phyloP scores from a whole-genome alignment of 2,329 filamentous ascomycete genomes.

The Graphilbum sp. region DNA sequence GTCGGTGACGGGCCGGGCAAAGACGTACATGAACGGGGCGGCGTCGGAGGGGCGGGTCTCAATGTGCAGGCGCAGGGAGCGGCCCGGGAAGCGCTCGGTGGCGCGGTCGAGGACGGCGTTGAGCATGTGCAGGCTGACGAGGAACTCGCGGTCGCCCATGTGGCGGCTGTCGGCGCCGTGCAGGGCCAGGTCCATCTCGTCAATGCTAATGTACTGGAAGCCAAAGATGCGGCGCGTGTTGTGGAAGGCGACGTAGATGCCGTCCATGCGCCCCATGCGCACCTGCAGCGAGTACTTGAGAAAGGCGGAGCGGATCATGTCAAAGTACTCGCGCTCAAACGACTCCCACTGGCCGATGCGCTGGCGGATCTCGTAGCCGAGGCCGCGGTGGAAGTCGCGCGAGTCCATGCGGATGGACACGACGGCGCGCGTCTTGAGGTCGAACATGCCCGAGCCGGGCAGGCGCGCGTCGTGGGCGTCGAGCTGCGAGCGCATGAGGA shows the following conservation, averaged over 20 bases:
- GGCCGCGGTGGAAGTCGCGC: constrained; percentile 50
- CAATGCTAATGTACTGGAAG: constrained; percentile 80
- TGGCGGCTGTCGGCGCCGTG: constrained; percentile 53
- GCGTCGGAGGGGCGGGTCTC: constrained; percentile 47
- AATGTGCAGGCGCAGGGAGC: constrained; percentile 64
- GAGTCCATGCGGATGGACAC: constrained; percentile 83
- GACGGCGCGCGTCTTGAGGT: constrained; percentile 88
- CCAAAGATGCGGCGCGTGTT: constrained; percentile 92
- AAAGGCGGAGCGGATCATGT: constrained; percentile 90
- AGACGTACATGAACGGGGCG: constrained; percentile 67
- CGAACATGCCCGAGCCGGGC: constrained; percentile 86
- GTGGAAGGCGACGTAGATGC: constrained; percentile 93
- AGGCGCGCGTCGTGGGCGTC: constrained; percentile 77
- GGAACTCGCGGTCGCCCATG: constrained; percentile 75
- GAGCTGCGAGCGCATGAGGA: constrained; percentile 88
- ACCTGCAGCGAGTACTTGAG: constrained; percentile 95
- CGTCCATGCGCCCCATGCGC: constrained; percentile 95
- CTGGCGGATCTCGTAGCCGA: constrained; percentile 72
- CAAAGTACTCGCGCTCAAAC: constrained; percentile 88
- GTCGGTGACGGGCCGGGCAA: constrained; percentile 67
- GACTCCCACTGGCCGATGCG: constrained; percentile 72
- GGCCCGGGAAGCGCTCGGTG: constrained; percentile 56
- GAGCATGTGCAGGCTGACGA: constrained; percentile 59
- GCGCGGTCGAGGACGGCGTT: constrained; percentile 67
- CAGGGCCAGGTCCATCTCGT: constrained; percentile 80